These are phyloP conservation scores for Penicillium glabrum DNA, from an alignment of 2,329 filamentous ascomycete species.

Conservation along the genomic window DNA sequence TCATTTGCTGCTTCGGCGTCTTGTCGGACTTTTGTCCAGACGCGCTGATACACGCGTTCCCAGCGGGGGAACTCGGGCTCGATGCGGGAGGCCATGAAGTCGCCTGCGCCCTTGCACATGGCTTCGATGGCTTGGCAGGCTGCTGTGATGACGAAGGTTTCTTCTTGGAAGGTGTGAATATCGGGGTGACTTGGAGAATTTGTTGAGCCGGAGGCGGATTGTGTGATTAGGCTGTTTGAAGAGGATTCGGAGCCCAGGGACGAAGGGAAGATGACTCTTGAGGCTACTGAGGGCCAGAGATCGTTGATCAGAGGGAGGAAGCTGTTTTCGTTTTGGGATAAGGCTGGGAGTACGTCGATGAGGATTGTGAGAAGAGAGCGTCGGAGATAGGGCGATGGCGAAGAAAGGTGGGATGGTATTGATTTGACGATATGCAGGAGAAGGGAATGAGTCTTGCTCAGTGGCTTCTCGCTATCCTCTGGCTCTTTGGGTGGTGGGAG, in stretches of 20 bases:
- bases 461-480: conserved; percentile 58
- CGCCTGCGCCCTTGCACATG: conserved; percentile 71
- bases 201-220: conserved; percentile 42
- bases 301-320: conserved; percentile 89
- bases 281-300: conserved; percentile 76
- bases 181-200: conserved; percentile 53
- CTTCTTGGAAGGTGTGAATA: conserved; percentile 34
- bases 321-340: conserved; percentile 74
- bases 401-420: conserved; percentile 88
- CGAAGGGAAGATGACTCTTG: conserved; percentile 36
- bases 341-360: conserved; percentile 66
- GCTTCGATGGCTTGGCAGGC: conserved; percentile 67
- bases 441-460: conserved; percentile 75
- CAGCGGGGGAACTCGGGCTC: conserved; percentile 62
- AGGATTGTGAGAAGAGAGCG: conserved; percentile 77
- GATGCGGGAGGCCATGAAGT: conserved; percentile 77
- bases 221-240: conserved; percentile 23
- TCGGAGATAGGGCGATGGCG: conserved; percentile 75
- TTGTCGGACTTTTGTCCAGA: conserved; percentile 37
- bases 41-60: conserved; percentile 41
- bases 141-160: conserved; percentile 60
- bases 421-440: conserved; percentile 78
- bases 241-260: conserved; percentile 57
- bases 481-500: conserved; percentile 46
- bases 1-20: conserved; percentile 38